Evolutionary conservation across 2,329 filamentous ascomycete species (phyloP), one percentile per base, ranked within the genome.

Genomic region (Beauveria sp.): DNA sequence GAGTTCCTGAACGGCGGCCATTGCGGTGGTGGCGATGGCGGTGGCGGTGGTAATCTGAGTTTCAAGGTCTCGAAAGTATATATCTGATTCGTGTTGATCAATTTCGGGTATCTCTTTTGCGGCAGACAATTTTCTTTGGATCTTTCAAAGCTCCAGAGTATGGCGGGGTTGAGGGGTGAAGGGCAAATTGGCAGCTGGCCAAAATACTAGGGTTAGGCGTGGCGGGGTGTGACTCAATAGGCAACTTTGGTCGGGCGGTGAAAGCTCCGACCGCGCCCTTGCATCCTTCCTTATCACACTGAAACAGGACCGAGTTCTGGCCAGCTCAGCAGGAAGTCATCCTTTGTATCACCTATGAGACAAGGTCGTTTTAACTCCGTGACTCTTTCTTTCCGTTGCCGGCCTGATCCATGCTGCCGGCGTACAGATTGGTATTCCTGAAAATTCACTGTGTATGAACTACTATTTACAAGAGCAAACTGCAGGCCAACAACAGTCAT

Each of bases 1-100:
- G 67, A 82, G 75, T 63, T 82, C 79, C 69, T 80, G 77, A 47
- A 77, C 67, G 63, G 75, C 72, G 57, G 76, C 71, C 77, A 79
- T 51, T 44, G 61, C 54, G 50, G 22, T 16, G 51, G 26, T 51
- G 50, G 58, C 56, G 44, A 18, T 51, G 50, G 61, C 56, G 50
- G n/a, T 20, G 51, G 26, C 26, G 22, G 41, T 20, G 18, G 34
- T 37, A 40, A 14, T 53, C 5, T 14, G 28, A 34, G 6, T 24
- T 16, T n/a, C 3, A 5, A 24, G 2, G 16, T 22, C 5, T 58
- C 34, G 18, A 14, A 10, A 22, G 44, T 50, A 14, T n/a, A 2
- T 24, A 2, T 50, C 47, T 18, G 44, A 5, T 58, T 58, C 46
- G 30, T n/a, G 12, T 12, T 28, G 51, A 8, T 43, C 30, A 8